Base-by-base conservation (phyloP, 2,329 filamentous ascomycete species). In the Epichloe elymi region DNA sequence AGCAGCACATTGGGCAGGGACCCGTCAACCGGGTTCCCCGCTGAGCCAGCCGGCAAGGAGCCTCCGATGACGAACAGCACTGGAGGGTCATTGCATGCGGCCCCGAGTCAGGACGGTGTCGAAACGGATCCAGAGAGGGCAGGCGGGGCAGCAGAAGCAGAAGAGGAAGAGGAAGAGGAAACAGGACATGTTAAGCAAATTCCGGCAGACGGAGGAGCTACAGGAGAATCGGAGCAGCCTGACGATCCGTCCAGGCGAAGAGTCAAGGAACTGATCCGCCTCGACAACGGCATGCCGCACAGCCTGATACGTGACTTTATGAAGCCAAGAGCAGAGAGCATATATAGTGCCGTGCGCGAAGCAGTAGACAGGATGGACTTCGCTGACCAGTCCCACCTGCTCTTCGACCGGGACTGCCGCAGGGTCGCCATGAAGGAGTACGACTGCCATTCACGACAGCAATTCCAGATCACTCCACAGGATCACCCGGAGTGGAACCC, bases 271-370 rank as follows among this genome's bases (percentile, higher is more conserved):
- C 33, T 53, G 7, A 39, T 42, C 1, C n/a, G 33, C 6, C 12
- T 48, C 15, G 48, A 53, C 19, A 30, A 12, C 10, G n/a, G 43
- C 14, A 40, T 53, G n/a, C 52, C 52, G 3, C 26, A 45, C 14
- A 33, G 48, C 23, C 12, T 53, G 39, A 51, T 53, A n/a, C 11
- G 12, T 8, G 52, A 53, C 14, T 53, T 53, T 35, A 51, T 48
- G 49, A 5, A 33, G 4, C 52, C 52, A 6, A 33, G 23, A 14
- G 23, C 33, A 14, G 42, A 23, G 7, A 53, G 52, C 42, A 33
- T 37, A 20, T 51, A 51, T 26, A 11, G 17, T 12, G 48, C 43
- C 11, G 48, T 51, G 23, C 48, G 45, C 15, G 49, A 49, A 14
- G 52, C 52, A 4, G 52, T 26, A 8, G n/a, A n/a, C 23, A 33